phyloP scores from a whole-genome alignment of 2,329 filamentous ascomycete species.

The Harringtonia aguacate region DNA sequence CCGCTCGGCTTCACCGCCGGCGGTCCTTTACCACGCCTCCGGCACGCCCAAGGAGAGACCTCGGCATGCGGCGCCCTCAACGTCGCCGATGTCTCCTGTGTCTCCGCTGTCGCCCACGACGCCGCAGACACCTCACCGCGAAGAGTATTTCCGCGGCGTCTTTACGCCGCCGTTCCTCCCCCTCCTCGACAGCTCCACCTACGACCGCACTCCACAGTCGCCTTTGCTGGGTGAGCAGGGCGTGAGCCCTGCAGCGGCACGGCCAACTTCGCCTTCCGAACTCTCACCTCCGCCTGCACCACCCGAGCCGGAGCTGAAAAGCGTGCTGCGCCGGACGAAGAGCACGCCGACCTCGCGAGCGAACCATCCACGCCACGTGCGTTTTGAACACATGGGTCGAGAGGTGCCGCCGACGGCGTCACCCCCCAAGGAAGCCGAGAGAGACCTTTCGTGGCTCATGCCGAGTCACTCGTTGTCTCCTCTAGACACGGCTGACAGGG shows the following conservation, averaged over 20 bases:
- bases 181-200: constrained; percentile 34
- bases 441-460: constrained; percentile 11
- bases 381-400: constrained; percentile 49
- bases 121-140: constrained; percentile 23
- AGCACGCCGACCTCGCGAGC: constrained; percentile 21
- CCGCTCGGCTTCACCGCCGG: constrained; percentile 23
- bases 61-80: background rate
- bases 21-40: constrained; percentile 27
- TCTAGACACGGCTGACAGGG: too few species aligned
- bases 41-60: constrained; percentile 24
- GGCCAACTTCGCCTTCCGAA: constrained; percentile 4
- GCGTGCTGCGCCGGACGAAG: constrained; percentile 46
- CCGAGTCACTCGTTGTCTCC: too few species aligned
- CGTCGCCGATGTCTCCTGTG: background rate
- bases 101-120: constrained; percentile 9
- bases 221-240: constrained; percentile 5
- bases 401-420: constrained; percentile 51
- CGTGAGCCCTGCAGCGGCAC: background rate
- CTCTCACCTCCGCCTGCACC: constrained; percentile 4
- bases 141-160: constrained; percentile 49
- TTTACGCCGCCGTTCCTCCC: constrained; percentile 54
- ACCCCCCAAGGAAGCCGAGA: constrained; percentile 21
- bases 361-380: constrained; percentile 41
- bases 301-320: constrained; percentile 27
- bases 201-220: background rate